phyloP scores from a whole-genome alignment of 1,284 basidiomycete species.

The Afroboletus lepidellus region DNA sequence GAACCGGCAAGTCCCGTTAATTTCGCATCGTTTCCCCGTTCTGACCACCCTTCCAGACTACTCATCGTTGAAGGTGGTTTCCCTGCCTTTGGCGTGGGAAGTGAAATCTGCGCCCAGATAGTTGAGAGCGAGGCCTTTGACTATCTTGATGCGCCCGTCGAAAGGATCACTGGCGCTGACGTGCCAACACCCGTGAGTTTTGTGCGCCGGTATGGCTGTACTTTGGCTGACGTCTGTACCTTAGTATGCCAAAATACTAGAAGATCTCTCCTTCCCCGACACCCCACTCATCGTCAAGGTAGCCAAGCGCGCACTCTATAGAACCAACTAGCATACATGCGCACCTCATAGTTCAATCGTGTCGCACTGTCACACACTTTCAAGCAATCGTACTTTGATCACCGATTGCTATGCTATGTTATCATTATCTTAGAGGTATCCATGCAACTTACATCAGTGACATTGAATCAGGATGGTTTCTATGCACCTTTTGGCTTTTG shows the following conservation, averaged over 20 bases:
- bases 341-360: conserved; percentile 7
- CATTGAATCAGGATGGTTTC: conserved; percentile 1
- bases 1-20: conserved; percentile 60
- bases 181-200: conserved; percentile 92
- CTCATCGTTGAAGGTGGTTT: conserved; percentile 98
- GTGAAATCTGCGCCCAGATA: conserved; percentile 96
- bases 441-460: conserved; percentile 3
- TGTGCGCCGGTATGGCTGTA: background rate
- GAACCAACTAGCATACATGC: conserved; percentile 60
- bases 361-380: conserved; percentile 11
- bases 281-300: conserved; percentile 86
- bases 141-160: conserved; percentile 96
- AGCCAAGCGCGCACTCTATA: conserved; percentile 87
- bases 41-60: conserved; percentile 49
- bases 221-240: conserved; percentile 6
- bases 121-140: conserved; percentile 96
- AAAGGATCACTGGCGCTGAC: conserved; percentile 96
- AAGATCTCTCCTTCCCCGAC: conserved; percentile 90
- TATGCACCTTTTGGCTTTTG: conserved; percentile 4
- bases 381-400: conserved; percentile 18
- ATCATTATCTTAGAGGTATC: conserved; percentile 16
- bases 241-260: conserved; percentile 88
- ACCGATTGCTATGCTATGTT: conserved; percentile 10
- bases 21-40: background rate
- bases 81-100: conserved; percentile 97